Percentiles rank a stretch among this genome's conserved stretches.
Conservation (phyloP, 1,139 yeast species). For the Kurtzmaniella natalensis region DNA sequence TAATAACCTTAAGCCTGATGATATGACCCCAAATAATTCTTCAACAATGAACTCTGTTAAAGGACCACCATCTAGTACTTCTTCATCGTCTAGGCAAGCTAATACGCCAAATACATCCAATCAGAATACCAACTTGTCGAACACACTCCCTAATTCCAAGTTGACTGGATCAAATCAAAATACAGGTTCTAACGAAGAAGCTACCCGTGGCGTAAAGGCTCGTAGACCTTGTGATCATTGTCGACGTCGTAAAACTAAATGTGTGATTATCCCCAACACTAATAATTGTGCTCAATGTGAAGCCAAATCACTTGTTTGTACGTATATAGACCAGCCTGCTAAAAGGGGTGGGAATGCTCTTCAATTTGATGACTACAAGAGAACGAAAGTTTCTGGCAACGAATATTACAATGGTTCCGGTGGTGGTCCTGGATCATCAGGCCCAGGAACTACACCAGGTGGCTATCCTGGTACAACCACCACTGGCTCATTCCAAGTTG, state of each 20-base stretch:
- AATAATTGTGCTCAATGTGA: slow-evolving; percentile 67
- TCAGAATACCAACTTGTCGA: not conserved
- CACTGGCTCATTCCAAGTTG: slow-evolving; percentile 12
- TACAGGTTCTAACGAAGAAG: slow-evolving; percentile 5
- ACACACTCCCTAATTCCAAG: slow-evolving; percentile 5
- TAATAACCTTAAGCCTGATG: not conserved
- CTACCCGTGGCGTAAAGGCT: slow-evolving; percentile 18
- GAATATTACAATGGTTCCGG: not conserved
- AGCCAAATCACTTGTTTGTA: slow-evolving; percentile 60
- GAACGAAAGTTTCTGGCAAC: not conserved
- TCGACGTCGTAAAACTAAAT: slow-evolving; percentile 58
- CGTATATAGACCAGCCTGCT: slow-evolving; percentile 37
- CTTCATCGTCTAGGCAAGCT: not conserved
- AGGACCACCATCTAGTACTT: not conserved
- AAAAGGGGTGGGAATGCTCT: slow-evolving; percentile 16
- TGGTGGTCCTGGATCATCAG: not conserved
- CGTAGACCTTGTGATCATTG: slow-evolving; percentile 67
- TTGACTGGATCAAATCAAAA: not conserved
- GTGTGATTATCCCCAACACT: slow-evolving; percentile 57
- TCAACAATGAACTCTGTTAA: not conserved
- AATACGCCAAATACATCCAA: not conserved
- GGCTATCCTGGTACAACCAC: slow-evolving; percentile 4
- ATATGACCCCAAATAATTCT: not conserved
- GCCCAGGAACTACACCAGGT: slow-evolving; percentile 7
- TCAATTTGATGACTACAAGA: slow-evolving; percentile 2